Base-by-base conservation (phyloP, 805 yeast genomes). In the Candida nitratophila region DNA sequence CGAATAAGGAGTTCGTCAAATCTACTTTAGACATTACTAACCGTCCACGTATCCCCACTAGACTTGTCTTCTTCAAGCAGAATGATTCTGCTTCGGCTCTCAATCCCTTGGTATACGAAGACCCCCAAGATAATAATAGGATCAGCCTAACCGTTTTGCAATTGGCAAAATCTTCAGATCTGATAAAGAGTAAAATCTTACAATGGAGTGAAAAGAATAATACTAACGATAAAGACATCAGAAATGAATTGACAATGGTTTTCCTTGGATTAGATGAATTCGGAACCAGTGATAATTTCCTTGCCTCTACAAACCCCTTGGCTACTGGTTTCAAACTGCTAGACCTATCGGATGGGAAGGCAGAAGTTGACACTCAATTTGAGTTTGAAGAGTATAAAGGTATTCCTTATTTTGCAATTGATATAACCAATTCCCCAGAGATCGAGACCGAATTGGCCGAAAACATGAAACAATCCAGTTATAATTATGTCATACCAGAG, bases 371-470 rank as follows among this genome's bases (percentile, higher is more conserved):
- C 8, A n/a, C 19, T 16, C 12, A 17, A 3, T 48, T 53, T 34
- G 24, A 44, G 22, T 48, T 48, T 20, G 68, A 63, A 40, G 70
- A 73, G 20, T 77, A 79, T 56, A 65, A 68, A 30, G 90, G 90
- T 3, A 66, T 72, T 5, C 88, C 91, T 3, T 73, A 71, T 52
- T 82, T 70, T 61, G 86, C 82, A 0, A 70, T 84, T 29, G 87
- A 83, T 51, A 63, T 81, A 26, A 61, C 77, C 4, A 52, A 59
- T 3, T 55, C 58, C 31, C n/a, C 39, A 4, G 44, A 49, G 8
- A 36, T 33, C 21, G 24, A 40, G 17, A 22, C 29, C 7, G 42
- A 42, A 16, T 20, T 44, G 11, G 17, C 35, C 9, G 31, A n/a
- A 9, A 17, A 11, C 2, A 22, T 43, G 15, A 24, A 39, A 8